A percentile compares a stretch with the other conserved stretches of the same genome.
Evolutionary conservation across 805 yeast genomes (phyloP).

Genomic region (Saturnispora kantuleensis): DNA sequence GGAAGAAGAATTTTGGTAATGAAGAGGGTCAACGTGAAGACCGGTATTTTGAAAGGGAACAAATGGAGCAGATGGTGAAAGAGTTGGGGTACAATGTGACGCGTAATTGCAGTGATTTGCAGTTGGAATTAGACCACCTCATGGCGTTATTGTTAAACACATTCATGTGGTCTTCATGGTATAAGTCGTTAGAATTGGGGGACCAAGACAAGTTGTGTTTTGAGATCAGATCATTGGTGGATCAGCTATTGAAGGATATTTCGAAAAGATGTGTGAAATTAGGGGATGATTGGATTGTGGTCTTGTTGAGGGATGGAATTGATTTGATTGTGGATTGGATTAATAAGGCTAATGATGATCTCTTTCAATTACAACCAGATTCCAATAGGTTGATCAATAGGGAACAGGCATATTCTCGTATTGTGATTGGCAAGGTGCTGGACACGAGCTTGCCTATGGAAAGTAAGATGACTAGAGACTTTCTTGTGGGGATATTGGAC

Average conservation of each 20-base stretch:
- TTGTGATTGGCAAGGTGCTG: background rate
- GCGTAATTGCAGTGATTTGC: constrained; percentile 29
- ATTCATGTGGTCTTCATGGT: constrained; percentile 40
- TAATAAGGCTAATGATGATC: background rate
- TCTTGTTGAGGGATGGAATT: constrained; percentile 5
- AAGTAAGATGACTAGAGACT: constrained; percentile 28
- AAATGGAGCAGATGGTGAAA: constrained; percentile 15
- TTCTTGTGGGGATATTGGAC: constrained; percentile 31
- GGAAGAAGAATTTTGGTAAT: no score
- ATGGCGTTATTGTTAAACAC: constrained; percentile 36
- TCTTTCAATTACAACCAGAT: background rate
- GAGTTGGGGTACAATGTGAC: constrained; percentile 1
- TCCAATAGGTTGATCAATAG: constrained; percentile 3
- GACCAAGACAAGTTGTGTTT: constrained; percentile 32
- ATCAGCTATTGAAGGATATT: constrained; percentile 31
- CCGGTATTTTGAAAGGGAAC: background rate
- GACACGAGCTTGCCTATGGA: constrained; percentile 26
- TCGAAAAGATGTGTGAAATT: constrained; percentile 25
- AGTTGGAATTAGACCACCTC: constrained; percentile 36
- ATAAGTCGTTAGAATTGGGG: constrained; percentile 24
- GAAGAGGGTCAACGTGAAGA: background rate
- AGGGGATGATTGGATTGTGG: constrained; percentile 2
- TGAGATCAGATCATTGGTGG: constrained; percentile 31
- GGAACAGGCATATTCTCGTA: constrained; percentile 4
- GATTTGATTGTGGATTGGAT: constrained; percentile 3